Base-by-base conservation (phyloP, 495 filamentous ascomycete genomes). In the Echria macrotheca region DNA sequence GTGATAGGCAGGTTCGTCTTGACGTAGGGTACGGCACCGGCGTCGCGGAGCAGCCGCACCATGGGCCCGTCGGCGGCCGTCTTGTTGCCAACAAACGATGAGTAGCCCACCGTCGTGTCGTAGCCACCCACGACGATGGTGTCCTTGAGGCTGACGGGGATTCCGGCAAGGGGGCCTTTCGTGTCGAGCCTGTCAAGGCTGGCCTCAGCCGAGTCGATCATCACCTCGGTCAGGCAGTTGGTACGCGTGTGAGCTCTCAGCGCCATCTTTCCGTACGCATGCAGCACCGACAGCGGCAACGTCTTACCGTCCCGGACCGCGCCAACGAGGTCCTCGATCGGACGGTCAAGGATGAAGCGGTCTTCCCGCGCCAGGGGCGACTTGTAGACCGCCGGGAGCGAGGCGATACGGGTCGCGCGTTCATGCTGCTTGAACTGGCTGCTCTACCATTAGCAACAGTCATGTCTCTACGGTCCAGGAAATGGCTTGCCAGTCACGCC, bases 1-100 rank as follows among this genome's bases (percentile, higher is more conserved):
- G 91, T 95, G 43, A 91, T 85, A 3, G 93, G 93, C n/a, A 93
- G 59, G 47, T 93, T 91, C 1, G 93, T 98, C 73, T 97, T 98
- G 14, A 91, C 89, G 64, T 96, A 96, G 1, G 93, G 93, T 0
- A 98, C 75, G 3, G 93, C 93, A n/a, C 87, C 86, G n/a, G 90
- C 89, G 67, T 96, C 89, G 58, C 94, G 95, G 23, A 96, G 69
- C 12, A 97, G 58, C 42, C 75, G 75, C 4, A 88, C 81, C 66
- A 94, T 78, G 0, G 81, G 72, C 0, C 91, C 89, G 75, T 96
- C 89, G 37, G 77, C 60, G 1, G 60, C 33, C 7, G 68, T 68
- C 6, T 81, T 81, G 59, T 89, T 85, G 4, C 82, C 81, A 1
- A 84, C 80, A 47, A 85, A 78, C 36, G 75, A 63, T 15, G 86